Percentiles rank a stretch among this genome's conserved stretches.
These are phyloP conservation scores for Spinacia oleracea DNA, from an alignment of 179 eudicot genomes.

Conservation along the genomic window DNA sequence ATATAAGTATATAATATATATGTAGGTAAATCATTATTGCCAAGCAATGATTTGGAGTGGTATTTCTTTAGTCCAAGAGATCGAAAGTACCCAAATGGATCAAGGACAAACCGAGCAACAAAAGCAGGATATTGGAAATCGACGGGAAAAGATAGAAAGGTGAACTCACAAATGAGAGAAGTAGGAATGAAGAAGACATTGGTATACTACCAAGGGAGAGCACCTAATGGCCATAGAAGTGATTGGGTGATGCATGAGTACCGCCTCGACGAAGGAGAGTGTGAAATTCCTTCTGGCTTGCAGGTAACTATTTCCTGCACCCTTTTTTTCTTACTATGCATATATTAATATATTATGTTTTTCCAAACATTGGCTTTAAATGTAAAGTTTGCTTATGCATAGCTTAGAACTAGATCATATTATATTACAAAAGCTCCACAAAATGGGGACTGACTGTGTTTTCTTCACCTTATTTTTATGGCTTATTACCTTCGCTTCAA, in stretches of 20 bases:
- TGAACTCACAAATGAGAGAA: constrained; percentile 55
- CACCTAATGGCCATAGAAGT: constrained; percentile 80
- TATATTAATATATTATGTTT: no score
- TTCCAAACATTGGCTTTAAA: no score
- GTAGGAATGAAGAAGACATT: constrained; percentile 91
- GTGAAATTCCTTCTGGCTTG: constrained; percentile 64
- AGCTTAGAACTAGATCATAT: no score
- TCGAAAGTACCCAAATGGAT: constrained; percentile 84
- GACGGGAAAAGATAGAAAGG: constrained; percentile 81
- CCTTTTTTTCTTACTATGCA: background rate
- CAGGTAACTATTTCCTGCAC: constrained; percentile 40
- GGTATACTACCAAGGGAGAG: constrained; percentile 86
- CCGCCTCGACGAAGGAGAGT: constrained; percentile 75
- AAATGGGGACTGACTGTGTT: no score
- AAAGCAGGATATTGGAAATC: constrained; percentile 91
- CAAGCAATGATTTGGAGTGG: constrained; percentile 94
- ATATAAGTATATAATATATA: no score
- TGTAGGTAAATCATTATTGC: constrained; percentile 74
- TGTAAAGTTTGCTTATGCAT: no score
- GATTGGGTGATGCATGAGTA: constrained; percentile 97
- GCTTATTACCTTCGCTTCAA: no score
- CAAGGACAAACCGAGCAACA: constrained; percentile 86
- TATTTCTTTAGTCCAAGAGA: constrained; percentile 86
- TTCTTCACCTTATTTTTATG: no score
- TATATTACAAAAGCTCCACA: no score